phyloP scores from a whole-genome alignment of 306 rosid species.

The Cucumis cinereus region DNA sequence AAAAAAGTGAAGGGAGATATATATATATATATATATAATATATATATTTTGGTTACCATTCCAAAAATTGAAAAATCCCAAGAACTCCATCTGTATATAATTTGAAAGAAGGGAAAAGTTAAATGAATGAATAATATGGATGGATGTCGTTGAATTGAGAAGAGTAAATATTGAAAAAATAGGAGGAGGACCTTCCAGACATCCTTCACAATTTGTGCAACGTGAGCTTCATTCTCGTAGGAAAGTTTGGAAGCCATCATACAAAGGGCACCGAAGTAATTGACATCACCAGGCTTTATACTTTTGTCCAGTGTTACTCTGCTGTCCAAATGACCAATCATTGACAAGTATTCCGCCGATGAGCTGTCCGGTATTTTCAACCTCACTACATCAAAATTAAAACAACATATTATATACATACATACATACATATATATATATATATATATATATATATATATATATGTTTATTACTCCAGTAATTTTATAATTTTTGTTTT shows the following conservation, averaged over 20 bases:
- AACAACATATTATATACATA: too few relatives aligned
- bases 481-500: too few relatives aligned
- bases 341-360: slow-evolving; percentile 8
- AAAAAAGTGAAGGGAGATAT: background rate
- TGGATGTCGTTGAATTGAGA: background rate
- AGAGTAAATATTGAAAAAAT: background rate
- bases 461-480: too few relatives aligned
- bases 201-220: background rate
- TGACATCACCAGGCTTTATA: slow-evolving; percentile 11
- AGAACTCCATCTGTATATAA: slow-evolving; percentile 19
- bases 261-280: slow-evolving; percentile 16
- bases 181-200: slow-evolving; percentile 22
- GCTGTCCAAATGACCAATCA: slow-evolving; percentile 22
- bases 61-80: slow-evolving; percentile 27
- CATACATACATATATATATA: too few relatives aligned
- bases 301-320: slow-evolving; percentile 18
- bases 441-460: too few relatives aligned
- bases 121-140: background rate
- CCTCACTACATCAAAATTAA: slow-evolving; percentile 12
- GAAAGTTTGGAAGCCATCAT: slow-evolving; percentile 27
- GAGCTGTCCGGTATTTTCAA: slow-evolving; percentile 6
- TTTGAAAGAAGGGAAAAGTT: background rate
- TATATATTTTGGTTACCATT: slow-evolving; percentile 9
- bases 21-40: too few relatives aligned
- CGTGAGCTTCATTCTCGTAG: slow-evolving; percentile 18